Percentiles rank a stretch among this genome's conserved stretches.
Evolutionary conservation across 1,284 basidiomycete species (phyloP).

Genomic region (Ustilago hordei): DNA sequence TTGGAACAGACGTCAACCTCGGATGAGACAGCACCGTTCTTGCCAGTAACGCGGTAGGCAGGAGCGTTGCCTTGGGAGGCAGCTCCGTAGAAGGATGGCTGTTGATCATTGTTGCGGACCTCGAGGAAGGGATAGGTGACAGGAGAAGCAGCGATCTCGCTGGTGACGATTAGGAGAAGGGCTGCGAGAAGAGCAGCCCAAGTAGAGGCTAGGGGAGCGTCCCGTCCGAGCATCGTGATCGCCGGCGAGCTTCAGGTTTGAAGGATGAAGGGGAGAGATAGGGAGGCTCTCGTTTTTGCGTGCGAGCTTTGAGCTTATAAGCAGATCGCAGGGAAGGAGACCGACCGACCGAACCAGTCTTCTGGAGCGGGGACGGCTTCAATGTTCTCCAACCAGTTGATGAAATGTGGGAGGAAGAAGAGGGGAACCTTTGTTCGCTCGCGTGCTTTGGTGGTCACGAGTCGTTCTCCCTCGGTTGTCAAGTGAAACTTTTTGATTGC

Average conservation of each 20-base stretch:
- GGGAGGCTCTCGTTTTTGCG: background rate
- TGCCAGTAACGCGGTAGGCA: slow-evolving; percentile 46
- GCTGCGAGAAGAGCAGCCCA: slow-evolving; percentile 17
- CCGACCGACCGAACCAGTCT: background rate
- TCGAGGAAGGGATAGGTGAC: slow-evolving; percentile 14
- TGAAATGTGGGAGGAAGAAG: background rate
- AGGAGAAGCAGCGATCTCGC: slow-evolving; percentile 11
- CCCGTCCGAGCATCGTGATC: slow-evolving; percentile 8
- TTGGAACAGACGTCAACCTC: slow-evolving; percentile 71
- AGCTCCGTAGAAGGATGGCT: slow-evolving; percentile 44
- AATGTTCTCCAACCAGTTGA: background rate
- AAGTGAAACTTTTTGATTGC: slow-evolving; percentile 2
- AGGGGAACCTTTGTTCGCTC: slow-evolving; percentile 2
- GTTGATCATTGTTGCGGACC: slow-evolving; percentile 17
- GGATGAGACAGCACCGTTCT: slow-evolving; percentile 61
- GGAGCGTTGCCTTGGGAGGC: slow-evolving; percentile 57
- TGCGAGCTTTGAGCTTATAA: background rate
- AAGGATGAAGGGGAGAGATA: background rate
- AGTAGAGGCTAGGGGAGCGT: background rate
- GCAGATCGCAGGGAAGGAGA: background rate
- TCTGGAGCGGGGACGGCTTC: background rate
- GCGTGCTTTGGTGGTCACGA: slow-evolving; percentile 26
- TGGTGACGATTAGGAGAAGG: background rate
- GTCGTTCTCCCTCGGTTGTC: slow-evolving; percentile 19
- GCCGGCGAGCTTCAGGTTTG: background rate